phyloP scores from a whole-genome alignment of 768 basidiomycete genomes.

The Mycena rebaudengoi region DNA sequence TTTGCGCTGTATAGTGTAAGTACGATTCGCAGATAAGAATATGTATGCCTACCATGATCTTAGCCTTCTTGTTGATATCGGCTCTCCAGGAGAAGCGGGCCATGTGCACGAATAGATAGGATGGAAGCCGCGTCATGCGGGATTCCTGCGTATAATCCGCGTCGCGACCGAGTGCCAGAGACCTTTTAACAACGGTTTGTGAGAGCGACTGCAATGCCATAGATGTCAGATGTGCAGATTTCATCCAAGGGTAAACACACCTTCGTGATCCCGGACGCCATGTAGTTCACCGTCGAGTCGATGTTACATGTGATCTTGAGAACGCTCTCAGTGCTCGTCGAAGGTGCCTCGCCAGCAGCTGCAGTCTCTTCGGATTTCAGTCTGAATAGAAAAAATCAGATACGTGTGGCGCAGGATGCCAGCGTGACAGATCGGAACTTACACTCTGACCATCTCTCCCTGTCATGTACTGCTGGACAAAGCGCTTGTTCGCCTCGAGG shows the following conservation, averaged over 20 bases:
- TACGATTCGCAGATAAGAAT: too few species aligned
- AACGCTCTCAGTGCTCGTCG: constrained; percentile 72
- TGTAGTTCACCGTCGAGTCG: constrained; percentile 83
- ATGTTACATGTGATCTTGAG: constrained; percentile 96
- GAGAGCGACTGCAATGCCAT: constrained; percentile 71
- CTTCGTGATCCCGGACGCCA: constrained; percentile 85
- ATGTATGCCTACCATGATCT: constrained; percentile 81
- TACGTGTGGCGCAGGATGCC: not conserved
- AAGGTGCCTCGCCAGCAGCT: constrained; percentile 71
- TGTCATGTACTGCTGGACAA: constrained; percentile 85
- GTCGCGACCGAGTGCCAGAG: constrained; percentile 79
- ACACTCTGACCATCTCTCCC: constrained; percentile 81
- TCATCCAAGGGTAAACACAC: constrained; percentile 51
- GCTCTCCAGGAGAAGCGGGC: constrained; percentile 95
- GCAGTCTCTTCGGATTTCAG: constrained; percentile 80
- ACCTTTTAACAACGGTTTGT: constrained; percentile 86
- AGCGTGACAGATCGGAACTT: constrained; percentile 32
- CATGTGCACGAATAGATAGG: constrained; percentile 91
- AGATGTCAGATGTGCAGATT: not conserved
- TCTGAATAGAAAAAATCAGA: constrained; percentile 47
- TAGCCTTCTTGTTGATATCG: constrained; percentile 92
- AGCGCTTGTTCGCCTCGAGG: constrained; percentile 55
- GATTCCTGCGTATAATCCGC: constrained; percentile 85
- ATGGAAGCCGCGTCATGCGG: constrained; percentile 83
- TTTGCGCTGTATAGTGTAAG: constrained; percentile 63